Percentiles rank a stretch among this genome's conserved stretches.
Conservation (phyloP, 2,329 filamentous ascomycete species). For the Pleoardoris graminearum region DNA sequence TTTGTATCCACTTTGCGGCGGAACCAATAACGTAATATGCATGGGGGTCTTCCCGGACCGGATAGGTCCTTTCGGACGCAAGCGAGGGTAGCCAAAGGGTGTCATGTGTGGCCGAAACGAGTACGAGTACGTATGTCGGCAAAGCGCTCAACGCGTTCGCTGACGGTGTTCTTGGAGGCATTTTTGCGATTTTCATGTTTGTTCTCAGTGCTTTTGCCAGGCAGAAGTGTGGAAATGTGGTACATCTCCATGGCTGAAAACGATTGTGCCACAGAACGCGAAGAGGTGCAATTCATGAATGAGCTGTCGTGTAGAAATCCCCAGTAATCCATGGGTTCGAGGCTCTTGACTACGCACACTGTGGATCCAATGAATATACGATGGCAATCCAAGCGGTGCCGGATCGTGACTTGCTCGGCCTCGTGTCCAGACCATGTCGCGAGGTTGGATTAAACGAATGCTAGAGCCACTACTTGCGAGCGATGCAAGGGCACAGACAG, state of each 20-base stretch:
- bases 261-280: neutral
- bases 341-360: neutral
- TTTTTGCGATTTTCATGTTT: too few species aligned
- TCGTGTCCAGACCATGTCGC: neutral
- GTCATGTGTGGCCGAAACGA: constrained; percentile 1
- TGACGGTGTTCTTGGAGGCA: too few species aligned
- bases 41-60: neutral
- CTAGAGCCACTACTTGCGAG: neutral
- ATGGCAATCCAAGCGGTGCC: neutral
- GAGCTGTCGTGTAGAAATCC: neutral
- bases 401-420: neutral
- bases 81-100: neutral
- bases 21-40: constrained; percentile 4
- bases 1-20: neutral
- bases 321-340: neutral
- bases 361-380: neutral
- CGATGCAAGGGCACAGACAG: neutral
- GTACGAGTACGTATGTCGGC: too few species aligned
- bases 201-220: too few species aligned
- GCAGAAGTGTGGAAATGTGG: too few species aligned
- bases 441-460: neutral
- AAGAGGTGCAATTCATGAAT: neutral
- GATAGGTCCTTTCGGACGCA: too few species aligned
- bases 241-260: too few species aligned
- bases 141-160: too few species aligned